Conservation (phyloP, 2,329 filamentous ascomycete genomes). For the Colletotrichum sojae region DNA sequence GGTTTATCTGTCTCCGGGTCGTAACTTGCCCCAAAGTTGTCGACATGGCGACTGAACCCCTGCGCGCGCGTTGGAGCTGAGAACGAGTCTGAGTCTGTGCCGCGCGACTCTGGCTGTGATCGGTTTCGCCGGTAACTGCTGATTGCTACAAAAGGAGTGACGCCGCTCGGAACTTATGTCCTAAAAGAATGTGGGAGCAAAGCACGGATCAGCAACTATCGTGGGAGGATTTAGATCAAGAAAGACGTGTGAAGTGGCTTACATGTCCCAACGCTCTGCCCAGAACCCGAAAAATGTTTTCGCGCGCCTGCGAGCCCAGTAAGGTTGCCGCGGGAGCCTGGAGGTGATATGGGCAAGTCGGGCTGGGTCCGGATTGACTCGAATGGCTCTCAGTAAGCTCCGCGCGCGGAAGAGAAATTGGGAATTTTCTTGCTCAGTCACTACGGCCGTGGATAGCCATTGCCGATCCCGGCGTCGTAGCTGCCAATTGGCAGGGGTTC, state of each 20-base stretch:
- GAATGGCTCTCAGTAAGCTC: constrained; percentile 36
- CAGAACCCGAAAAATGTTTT: constrained; percentile 6
- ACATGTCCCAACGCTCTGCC: constrained; percentile 19
- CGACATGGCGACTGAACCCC: constrained; percentile 57
- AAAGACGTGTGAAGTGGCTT: constrained; percentile 2
- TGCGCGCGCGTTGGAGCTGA: constrained; percentile 8
- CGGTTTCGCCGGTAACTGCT: constrained; percentile 1
- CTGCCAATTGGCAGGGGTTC: constrained; percentile 32
- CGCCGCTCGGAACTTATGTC: constrained; percentile 26
- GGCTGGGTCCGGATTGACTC: not conserved
- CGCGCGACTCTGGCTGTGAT: not conserved
- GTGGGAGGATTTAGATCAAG: constrained; percentile 17
- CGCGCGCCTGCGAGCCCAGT: not conserved
- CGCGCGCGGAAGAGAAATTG: constrained; percentile 39
- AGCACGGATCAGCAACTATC: constrained; percentile 42
- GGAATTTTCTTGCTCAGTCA: constrained; percentile 35
- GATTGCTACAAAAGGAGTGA: constrained; percentile 12
- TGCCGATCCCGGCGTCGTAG: constrained; percentile 40
- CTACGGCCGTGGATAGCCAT: constrained; percentile 38
- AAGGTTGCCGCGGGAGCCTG: not conserved
- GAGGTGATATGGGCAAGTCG: not conserved
- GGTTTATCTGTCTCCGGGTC: constrained; percentile 15
- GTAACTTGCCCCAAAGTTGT: constrained; percentile 62
- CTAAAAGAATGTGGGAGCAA: constrained; percentile 10
- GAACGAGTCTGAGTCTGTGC: not conserved